These are phyloP conservation scores for Leccinum aurantiacum DNA, from an alignment of 768 basidiomycete genomes.

Conservation along the genomic window DNA sequence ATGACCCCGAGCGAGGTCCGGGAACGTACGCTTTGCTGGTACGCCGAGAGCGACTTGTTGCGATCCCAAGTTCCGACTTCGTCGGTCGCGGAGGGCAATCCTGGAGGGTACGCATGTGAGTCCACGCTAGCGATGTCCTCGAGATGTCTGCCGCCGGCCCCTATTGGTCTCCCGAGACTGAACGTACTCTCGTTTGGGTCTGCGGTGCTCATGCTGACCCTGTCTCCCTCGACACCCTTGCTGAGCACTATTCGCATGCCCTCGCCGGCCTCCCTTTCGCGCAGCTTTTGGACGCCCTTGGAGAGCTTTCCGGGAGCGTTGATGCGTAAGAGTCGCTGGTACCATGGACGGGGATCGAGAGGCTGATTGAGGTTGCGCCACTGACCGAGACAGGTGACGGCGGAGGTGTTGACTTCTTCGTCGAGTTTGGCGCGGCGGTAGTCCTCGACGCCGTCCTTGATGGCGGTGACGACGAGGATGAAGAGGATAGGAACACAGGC, in stretches of 20 bases:
- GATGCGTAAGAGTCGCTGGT: conserved; percentile 69
- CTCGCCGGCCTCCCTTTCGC: conserved; percentile 76
- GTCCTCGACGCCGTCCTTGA: conserved; percentile 97
- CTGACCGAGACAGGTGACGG: conserved; percentile 83
- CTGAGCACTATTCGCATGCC: conserved; percentile 64
- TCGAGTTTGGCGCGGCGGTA: conserved; percentile 87
- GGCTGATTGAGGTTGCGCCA: conserved; percentile 93
- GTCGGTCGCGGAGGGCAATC: conserved; percentile 31
- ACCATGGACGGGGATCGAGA: conserved; percentile 66
- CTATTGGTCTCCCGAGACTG: conserved; percentile 36
- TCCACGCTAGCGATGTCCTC: conserved; percentile 72
- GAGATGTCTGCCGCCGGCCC: conserved; percentile 51
- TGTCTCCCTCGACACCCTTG: conserved; percentile 36
- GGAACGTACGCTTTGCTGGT: conserved; percentile 58
- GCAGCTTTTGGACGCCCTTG: conserved; percentile 80
- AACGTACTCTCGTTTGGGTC: conserved; percentile 45
- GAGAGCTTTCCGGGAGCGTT: conserved; percentile 75
- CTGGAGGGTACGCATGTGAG: conserved; percentile 64
- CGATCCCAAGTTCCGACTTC: conserved; percentile 35
- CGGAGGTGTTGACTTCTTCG: conserved; percentile 93
- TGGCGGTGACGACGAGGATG: conserved; percentile 83
- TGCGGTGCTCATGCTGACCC: conserved; percentile 44
- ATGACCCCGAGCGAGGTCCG: conserved; percentile 68
- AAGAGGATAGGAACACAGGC: conserved; percentile 85
- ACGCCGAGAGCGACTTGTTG: conserved; percentile 41